phyloP scores from a whole-genome alignment of 2,329 filamentous ascomycete genomes.

The Epichloe typhina region DNA sequence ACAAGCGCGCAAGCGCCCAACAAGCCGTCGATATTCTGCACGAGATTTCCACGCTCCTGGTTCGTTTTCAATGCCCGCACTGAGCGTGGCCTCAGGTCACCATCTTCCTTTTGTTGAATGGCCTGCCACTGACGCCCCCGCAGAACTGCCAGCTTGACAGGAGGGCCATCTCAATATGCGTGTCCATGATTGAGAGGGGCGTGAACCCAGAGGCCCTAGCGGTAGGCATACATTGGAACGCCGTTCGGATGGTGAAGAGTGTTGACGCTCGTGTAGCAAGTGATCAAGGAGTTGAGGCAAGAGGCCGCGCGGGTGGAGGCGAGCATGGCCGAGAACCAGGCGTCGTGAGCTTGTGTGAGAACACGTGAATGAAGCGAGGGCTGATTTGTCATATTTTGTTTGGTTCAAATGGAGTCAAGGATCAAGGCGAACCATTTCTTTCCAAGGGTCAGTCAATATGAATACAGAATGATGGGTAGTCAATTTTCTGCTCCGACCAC shows the following conservation, averaged over 20 bases:
- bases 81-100: background rate
- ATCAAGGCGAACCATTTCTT: too few species aligned
- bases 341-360: background rate
- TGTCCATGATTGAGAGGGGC: slow-evolving; percentile 93
- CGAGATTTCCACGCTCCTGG: slow-evolving; percentile 80
- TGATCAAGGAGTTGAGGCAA: slow-evolving; percentile 46
- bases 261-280: slow-evolving; percentile 27
- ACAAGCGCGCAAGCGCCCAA: slow-evolving; percentile 64
- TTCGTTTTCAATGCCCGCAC: slow-evolving; percentile 31
- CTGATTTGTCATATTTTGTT: background rate
- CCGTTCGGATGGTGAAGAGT: background rate
- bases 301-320: slow-evolving; percentile 37
- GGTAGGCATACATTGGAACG: slow-evolving; percentile 38
- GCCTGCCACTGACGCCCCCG: slow-evolving; percentile 4
- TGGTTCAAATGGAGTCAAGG: background rate
- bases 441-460: background rate
- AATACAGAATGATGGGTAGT: background rate
- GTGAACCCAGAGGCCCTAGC: slow-evolving; percentile 92
- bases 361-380: background rate
- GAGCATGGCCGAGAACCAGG: slow-evolving; percentile 11
- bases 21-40: slow-evolving; percentile 74
- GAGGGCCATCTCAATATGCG: slow-evolving; percentile 82
- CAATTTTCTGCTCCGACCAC: background rate
- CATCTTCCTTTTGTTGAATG: background rate
- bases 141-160: slow-evolving; percentile 92